phyloP scores from a whole-genome alignment of 768 basidiomycete species.

The Suillus placidus region DNA sequence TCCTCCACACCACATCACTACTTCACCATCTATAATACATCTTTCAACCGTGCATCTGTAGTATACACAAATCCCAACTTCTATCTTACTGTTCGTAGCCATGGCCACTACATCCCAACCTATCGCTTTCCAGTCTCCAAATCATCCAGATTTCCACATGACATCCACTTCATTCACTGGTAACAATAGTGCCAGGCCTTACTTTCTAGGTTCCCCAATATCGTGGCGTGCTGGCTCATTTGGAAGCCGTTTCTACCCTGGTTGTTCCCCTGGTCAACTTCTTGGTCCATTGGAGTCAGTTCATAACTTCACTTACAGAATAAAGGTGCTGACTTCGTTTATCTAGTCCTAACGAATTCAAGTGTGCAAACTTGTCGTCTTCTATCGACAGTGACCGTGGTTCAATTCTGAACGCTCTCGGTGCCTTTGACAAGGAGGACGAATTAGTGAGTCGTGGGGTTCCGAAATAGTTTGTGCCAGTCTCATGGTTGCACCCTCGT shows the following conservation, averaged over 20 bases:
- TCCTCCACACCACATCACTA: slow-evolving; percentile 3
- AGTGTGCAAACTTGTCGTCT: slow-evolving; percentile 47
- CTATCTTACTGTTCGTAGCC: slow-evolving; percentile 10
- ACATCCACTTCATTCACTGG: slow-evolving; percentile 53
- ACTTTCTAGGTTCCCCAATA: slow-evolving; percentile 72
- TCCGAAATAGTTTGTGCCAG: background rate
- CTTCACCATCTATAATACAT: background rate
- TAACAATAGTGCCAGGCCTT: slow-evolving; percentile 55
- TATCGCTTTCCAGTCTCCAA: slow-evolving; percentile 41
- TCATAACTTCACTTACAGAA: background rate
- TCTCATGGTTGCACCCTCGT: slow-evolving; percentile 1
- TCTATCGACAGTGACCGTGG: slow-evolving; percentile 65
- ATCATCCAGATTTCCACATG: slow-evolving; percentile 36
- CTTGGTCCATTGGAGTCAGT: slow-evolving; percentile 69
- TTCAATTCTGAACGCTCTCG: slow-evolving; percentile 65
- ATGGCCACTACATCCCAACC: slow-evolving; percentile 47
- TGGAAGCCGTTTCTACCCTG: slow-evolving; percentile 63
- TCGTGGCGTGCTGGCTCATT: slow-evolving; percentile 73
- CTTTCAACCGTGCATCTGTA: slow-evolving; percentile 14
- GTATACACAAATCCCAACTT: background rate
- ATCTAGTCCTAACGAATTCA: slow-evolving; percentile 49
- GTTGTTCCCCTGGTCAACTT: slow-evolving; percentile 63
- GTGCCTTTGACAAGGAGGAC: slow-evolving; percentile 67
- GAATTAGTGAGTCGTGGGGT: slow-evolving; percentile 57
- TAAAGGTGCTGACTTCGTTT: slow-evolving; percentile 5